Evolutionary conservation across 1,284 basidiomycete genomes (phyloP).

Genomic region (Puccinia brachypodii): DNA sequence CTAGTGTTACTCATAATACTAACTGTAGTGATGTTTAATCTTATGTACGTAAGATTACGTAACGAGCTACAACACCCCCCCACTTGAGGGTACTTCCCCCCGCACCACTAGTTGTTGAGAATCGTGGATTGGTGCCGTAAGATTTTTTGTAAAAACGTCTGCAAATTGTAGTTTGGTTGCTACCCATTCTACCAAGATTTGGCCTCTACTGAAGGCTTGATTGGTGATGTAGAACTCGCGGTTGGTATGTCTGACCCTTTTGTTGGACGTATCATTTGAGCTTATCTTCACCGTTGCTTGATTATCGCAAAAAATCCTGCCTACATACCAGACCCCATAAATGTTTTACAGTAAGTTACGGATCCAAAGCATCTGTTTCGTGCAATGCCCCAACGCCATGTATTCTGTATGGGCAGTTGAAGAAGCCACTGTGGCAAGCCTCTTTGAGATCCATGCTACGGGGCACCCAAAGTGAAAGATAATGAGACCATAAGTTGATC

Average conservation of each 20-base stretch:
- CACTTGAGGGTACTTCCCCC: background rate
- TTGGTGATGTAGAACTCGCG: conserved; percentile 14
- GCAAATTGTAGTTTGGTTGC: background rate
- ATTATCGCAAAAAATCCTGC: background rate
- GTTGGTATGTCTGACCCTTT: background rate
- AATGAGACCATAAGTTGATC: conserved; percentile 1
- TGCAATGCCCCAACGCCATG: conserved; percentile 7
- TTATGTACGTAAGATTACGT: too few species aligned
- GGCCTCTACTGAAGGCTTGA: background rate
- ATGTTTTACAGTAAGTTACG: background rate
- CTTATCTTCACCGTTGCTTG: background rate
- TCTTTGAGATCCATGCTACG: conserved; percentile 1
- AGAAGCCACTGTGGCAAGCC: conserved; percentile 4
- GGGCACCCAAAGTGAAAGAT: background rate
- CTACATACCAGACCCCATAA: background rate
- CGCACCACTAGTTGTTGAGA: background rate
- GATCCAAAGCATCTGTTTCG: background rate
- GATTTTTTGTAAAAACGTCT: conserved; percentile 18
- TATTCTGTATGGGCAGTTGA: conserved; percentile 22
- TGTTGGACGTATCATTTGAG: background rate
- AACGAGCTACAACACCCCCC: background rate
- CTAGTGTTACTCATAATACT: too few species aligned
- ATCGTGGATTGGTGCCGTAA: background rate
- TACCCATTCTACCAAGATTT: background rate
- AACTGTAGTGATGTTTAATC: background rate